Conservation (phyloP, 2,329 filamentous ascomycete species). For the Hypoxylon sp. region DNA sequence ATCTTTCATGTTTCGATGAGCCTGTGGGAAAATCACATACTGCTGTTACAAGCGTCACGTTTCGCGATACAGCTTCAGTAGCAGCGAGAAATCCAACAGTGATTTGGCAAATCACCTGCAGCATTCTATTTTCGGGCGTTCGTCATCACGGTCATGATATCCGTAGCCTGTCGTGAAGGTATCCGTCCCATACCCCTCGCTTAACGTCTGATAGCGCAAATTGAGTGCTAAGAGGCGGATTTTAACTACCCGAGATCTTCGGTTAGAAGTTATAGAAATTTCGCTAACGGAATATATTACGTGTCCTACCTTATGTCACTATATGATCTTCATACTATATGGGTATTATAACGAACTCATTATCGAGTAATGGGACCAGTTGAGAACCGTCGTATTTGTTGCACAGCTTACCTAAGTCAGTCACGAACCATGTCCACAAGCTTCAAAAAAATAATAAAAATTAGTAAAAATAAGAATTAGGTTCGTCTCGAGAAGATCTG, state of each 20-base stretch:
- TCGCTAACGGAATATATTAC: constrained; percentile 23
- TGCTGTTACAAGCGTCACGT: constrained; percentile 1
- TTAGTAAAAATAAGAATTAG: background rate
- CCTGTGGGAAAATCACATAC: background rate
- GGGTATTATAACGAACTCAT: constrained; percentile 3
- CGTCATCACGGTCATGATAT: constrained; percentile 13
- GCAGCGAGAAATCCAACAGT: constrained; percentile 1
- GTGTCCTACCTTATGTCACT: constrained; percentile 1
- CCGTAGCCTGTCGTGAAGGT: background rate
- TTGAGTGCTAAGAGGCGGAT: background rate
- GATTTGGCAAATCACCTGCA: background rate
- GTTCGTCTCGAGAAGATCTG: background rate
- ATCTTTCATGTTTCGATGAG: background rate
- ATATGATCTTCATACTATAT: constrained; percentile 5
- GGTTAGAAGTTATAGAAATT: constrained; percentile 5
- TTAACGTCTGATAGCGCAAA: background rate
- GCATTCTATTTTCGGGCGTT: constrained; percentile 5
- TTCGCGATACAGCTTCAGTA: constrained; percentile 2
- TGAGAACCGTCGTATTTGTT: constrained; percentile 1
- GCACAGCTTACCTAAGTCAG: background rate
- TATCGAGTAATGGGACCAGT: background rate
- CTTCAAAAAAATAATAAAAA: background rate
- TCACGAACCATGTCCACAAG: background rate
- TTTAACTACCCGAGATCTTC: constrained; percentile 7
- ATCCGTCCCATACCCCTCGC: background rate